phyloP scores from a whole-genome alignment of 2,329 filamentous ascomycete species.

The Neopestalotiopsis sp. region DNA sequence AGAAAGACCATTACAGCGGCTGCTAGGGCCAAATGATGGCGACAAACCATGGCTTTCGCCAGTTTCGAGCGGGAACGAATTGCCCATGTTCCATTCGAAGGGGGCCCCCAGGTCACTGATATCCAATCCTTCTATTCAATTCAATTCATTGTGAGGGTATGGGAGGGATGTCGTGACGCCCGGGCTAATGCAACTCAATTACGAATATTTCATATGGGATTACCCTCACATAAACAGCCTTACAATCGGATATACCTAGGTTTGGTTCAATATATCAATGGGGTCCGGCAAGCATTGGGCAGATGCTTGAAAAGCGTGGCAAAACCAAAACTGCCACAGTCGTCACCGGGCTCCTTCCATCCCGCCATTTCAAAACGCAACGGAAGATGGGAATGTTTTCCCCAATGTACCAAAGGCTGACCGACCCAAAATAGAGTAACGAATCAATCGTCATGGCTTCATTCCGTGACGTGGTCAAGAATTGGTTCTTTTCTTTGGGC shows the following conservation, averaged over 20 bases:
- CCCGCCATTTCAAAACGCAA: background rate
- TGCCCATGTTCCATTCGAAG: no score
- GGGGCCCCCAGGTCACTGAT: background rate
- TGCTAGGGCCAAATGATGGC: no score
- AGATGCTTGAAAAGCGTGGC: background rate
- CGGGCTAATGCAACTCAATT: slow-evolving; percentile 6
- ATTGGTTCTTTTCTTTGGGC: no score
- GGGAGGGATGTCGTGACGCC: background rate
- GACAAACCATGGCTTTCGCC: no score
- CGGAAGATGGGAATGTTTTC: background rate
- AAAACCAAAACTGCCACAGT: background rate
- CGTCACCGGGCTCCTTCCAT: background rate
- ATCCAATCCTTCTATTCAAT: background rate
- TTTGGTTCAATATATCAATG: background rate
- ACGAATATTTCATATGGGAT: slow-evolving; percentile 8
- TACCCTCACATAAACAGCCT: slow-evolving; percentile 12
- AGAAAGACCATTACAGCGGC: no score
- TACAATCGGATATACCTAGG: background rate
- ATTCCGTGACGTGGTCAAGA: no score
- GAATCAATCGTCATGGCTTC: background rate
- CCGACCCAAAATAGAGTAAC: background rate
- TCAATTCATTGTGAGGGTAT: no score
- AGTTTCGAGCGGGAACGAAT: no score
- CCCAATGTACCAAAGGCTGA: background rate
- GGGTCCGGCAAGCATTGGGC: background rate